phyloP scores from a whole-genome alignment of 345 rosid species.

The Gynandropsis gynandra region DNA sequence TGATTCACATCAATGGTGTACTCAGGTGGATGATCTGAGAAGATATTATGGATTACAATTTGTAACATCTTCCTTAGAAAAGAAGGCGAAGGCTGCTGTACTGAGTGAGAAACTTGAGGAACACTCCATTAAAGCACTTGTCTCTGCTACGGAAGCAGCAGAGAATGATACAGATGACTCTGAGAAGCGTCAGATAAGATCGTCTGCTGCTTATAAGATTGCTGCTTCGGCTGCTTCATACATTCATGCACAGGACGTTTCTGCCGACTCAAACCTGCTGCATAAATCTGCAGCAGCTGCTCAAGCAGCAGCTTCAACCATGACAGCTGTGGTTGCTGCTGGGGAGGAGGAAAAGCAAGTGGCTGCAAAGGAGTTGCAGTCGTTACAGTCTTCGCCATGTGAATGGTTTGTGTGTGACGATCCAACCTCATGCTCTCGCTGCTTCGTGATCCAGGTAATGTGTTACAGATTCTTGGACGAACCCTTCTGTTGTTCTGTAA shows the following conservation, averaged over 20 bases:
- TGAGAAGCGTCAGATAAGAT: constrained; percentile 30
- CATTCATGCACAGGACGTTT: constrained; percentile 45
- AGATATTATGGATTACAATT: constrained; percentile 51
- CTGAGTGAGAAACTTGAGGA: constrained; percentile 48
- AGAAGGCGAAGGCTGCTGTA: constrained; percentile 59
- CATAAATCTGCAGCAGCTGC: constrained; percentile 80
- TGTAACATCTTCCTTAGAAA: constrained; percentile 76
- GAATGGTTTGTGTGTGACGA: constrained; percentile 94
- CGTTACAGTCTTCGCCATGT: constrained; percentile 77
- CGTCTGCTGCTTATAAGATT: constrained; percentile 62
- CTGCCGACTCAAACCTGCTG: constrained; percentile 21
- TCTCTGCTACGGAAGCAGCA: constrained; percentile 12
- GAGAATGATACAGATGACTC: no score
- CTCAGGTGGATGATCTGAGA: constrained; percentile 50
- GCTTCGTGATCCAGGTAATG: constrained; percentile 77
- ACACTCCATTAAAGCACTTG: constrained; percentile 37
- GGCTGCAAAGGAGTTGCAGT: constrained; percentile 70
- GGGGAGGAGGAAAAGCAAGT: constrained; percentile 73
- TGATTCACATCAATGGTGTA: no score
- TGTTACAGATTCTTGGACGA: neutral
- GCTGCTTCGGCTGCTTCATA: constrained; percentile 93
- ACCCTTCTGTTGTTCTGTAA: constrained; percentile 6
- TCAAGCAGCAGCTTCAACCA: constrained; percentile 65
- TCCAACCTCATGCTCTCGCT: constrained; percentile 52
- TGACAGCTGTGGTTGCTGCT: constrained; percentile 83